Base-by-base conservation (phyloP, 306 rosid species). In the Cucurbita moschata region DNA sequence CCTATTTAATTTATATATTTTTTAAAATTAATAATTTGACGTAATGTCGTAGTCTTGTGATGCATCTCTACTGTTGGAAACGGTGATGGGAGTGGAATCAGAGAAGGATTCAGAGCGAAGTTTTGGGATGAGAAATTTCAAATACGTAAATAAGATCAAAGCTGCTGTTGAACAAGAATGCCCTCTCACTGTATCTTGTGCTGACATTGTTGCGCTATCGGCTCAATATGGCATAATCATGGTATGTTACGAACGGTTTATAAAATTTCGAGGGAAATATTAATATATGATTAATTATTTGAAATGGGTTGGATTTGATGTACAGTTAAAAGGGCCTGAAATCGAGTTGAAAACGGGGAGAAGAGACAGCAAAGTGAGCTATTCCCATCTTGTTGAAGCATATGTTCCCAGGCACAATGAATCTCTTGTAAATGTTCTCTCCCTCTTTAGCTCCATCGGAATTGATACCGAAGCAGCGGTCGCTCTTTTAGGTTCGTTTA, bases 111-210 rank as follows among this genome's bases (percentile, higher is more conserved):
- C 92, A 0, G 21, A 5, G 12, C 80, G 96, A 78, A 95, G 90
- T 74, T 85, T 86, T 7, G 97, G 99, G 3, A 86, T 95, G 97
- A 86, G 96, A 37, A 95, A 95, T 61, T 95, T 91, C 78, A 89
- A 86, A 74, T 95, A 91, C 58, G 80, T 88, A 2, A 82, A 73
- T 73, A 89, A 77, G 26, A 95, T 91, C 60, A 95, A 95, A 79
- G 74, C 16, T 0, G 97, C 97, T 0, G 71, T 91, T 4, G 99
- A 95, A 68, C 18, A 57, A 57, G 87, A 85, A 73, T 95, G 99
- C 67, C 90, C 91, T 8, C 56, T 60, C 13, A 85, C 96, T 0
- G 97, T 95, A 7, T 95, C 99, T 61, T 95, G 97, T 10, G 96
- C 99, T 26, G 97, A 95, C 75, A 81, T 95, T 55, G 85, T 91